These are phyloP conservation scores for Melanomma pulvis-pyrius DNA, from an alignment of 495 filamentous ascomycete species.

Conservation along the genomic window DNA sequence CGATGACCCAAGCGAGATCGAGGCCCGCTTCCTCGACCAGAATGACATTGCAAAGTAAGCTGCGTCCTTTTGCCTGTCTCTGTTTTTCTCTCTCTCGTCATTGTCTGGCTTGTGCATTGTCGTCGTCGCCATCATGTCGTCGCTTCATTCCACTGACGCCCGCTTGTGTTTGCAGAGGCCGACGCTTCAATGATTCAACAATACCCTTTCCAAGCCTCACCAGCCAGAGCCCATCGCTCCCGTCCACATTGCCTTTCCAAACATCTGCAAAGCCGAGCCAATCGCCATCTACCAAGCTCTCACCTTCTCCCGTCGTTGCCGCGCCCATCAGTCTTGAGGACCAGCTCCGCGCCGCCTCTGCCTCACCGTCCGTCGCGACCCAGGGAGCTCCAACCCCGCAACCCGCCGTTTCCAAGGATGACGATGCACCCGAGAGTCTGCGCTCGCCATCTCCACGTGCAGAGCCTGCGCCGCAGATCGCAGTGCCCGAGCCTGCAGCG, in stretches of 20 bases:
- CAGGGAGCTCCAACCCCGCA: slow-evolving; percentile 12
- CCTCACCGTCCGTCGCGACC: slow-evolving; percentile 28
- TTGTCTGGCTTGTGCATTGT: not conserved
- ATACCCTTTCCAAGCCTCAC: slow-evolving; percentile 54
- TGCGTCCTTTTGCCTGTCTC: slow-evolving; percentile 21
- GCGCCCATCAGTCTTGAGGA: slow-evolving; percentile 17
- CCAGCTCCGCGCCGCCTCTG: slow-evolving; percentile 31
- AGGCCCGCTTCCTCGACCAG: slow-evolving; percentile 67
- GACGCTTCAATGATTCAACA: slow-evolving; percentile 47
- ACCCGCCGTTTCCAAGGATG: not conserved
- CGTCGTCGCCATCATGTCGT: slow-evolving; percentile 26
- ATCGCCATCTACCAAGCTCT: slow-evolving; percentile 2
- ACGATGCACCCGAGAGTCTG: not conserved
- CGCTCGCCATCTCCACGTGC: not conserved
- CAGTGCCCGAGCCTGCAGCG: not conserved
- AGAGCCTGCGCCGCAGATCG: slow-evolving; percentile 1
- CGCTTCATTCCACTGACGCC: slow-evolving; percentile 29
- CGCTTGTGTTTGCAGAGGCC: slow-evolving; percentile 57
- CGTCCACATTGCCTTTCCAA: slow-evolving; percentile 24
- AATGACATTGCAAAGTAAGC: slow-evolving; percentile 79
- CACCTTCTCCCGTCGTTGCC: slow-evolving; percentile 15
- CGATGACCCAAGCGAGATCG: slow-evolving; percentile 46
- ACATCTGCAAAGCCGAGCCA: slow-evolving; percentile 22
- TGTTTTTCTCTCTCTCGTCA: slow-evolving; percentile 6
- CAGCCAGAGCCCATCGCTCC: slow-evolving; percentile 18